These are phyloP conservation scores for Ambrosia artemisiifolia DNA, from an alignment of 129 eudicot genomes.

Conservation along the genomic window DNA sequence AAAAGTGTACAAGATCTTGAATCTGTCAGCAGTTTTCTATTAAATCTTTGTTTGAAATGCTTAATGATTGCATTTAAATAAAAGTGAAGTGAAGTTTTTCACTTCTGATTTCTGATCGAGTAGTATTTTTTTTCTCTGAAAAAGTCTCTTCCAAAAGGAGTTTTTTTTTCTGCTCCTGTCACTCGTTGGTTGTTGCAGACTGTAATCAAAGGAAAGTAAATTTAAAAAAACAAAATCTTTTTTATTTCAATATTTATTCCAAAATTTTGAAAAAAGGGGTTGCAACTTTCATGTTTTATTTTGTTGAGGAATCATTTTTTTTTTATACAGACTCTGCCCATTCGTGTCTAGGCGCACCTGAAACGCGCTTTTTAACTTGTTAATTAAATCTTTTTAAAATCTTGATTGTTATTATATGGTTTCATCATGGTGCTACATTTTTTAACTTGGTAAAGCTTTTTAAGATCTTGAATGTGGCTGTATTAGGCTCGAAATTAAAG, in stretches of 20 bases:
- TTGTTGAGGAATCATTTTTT: background rate
- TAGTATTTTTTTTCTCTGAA: slow-evolving; percentile 18
- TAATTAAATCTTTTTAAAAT: too few species aligned
- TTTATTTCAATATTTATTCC: background rate
- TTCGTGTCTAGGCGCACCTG: too few species aligned
- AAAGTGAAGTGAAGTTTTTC: slow-evolving; percentile 17
- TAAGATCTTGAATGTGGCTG: background rate
- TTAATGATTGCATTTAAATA: slow-evolving; percentile 11
- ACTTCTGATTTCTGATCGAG: slow-evolving; percentile 6
- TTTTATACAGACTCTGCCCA: background rate
- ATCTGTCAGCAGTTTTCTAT: slow-evolving; percentile 13
- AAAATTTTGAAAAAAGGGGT: background rate
- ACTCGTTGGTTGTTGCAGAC: slow-evolving; percentile 21
- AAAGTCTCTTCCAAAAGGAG: slow-evolving; percentile 32
- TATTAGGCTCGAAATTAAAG: too few species aligned
- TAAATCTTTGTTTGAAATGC: slow-evolving; percentile 11
- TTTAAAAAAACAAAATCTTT: background rate
- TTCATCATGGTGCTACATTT: background rate
- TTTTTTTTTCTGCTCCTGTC: slow-evolving; percentile 30
- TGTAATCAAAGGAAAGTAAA: slow-evolving; percentile 18
- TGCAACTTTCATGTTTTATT: background rate
- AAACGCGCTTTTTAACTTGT: too few species aligned
- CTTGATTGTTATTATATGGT: background rate
- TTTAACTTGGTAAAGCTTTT: background rate
- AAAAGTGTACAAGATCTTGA: background rate